Conservation (phyloP, 2,329 filamentous ascomycete species). For the Scedosporium dehoogii region DNA sequence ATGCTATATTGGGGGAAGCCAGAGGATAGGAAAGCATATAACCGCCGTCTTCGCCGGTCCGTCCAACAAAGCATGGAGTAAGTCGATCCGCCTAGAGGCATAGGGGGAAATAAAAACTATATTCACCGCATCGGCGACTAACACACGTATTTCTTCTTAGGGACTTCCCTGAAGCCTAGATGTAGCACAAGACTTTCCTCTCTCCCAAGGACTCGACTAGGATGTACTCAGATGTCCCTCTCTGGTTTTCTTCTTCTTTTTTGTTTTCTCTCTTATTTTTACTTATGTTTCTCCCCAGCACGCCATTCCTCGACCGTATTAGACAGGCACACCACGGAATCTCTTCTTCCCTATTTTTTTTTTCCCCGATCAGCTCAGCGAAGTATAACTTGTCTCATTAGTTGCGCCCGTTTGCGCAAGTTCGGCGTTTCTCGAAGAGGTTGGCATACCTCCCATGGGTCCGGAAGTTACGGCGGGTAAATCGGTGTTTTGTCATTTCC, state of each 20-base stretch:
- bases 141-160: neutral
- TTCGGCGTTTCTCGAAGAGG: neutral
- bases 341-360: neutral
- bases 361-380: neutral
- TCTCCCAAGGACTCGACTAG: neutral
- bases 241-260: neutral
- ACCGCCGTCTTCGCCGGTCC: conserved; percentile 66
- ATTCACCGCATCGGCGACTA: neutral
- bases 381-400: neutral
- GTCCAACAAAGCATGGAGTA: conserved; percentile 61
- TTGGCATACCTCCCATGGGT: neutral
- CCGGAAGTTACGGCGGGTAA: neutral
- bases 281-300: no score
- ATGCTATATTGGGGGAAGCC: conserved; percentile 73
- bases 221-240: neutral
- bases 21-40: conserved; percentile 77
- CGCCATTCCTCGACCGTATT: no score
- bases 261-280: no score
- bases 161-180: conserved; percentile 4
- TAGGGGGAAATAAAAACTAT: neutral
- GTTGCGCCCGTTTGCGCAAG: neutral
- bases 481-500: neutral
- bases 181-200: neutral
- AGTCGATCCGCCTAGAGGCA: conserved; percentile 14
- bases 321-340: neutral